Evolutionary conservation across 345 rosid genomes (phyloP).

Genomic region (Brassica nigra): DNA sequence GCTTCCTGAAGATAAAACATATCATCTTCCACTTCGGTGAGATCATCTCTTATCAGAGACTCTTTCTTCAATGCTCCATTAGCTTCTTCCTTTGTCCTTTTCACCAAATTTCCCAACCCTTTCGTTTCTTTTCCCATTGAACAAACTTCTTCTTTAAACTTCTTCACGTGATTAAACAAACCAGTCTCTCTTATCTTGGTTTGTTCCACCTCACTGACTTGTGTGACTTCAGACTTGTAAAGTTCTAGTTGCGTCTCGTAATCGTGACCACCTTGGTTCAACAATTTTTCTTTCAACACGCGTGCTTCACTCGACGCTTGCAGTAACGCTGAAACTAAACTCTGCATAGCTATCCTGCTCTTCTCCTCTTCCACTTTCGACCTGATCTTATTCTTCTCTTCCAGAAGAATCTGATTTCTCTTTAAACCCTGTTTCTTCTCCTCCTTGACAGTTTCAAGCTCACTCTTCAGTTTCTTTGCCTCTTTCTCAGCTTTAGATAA

Average conservation of each 20-base stretch:
- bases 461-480: conserved; percentile 6
- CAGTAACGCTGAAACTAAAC: conserved; percentile 84
- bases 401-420: conserved; percentile 62
- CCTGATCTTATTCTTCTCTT: conserved; percentile 72
- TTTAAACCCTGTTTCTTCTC: conserved; percentile 68
- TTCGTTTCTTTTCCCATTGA: conserved; percentile 67
- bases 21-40: no score
- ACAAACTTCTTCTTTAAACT: conserved; percentile 65
- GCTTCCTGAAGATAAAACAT: no score
- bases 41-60: conserved; percentile 56
- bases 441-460: conserved; percentile 64
- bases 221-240: conserved; percentile 61
- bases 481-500: no score
- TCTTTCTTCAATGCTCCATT: conserved; percentile 69
- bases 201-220: conserved; percentile 47
- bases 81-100: conserved; percentile 71
- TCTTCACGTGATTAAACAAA: conserved; percentile 56
- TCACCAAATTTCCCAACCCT: conserved; percentile 63
- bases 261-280: conserved; percentile 55
- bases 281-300: conserved; percentile 72
- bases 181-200: conserved; percentile 63
- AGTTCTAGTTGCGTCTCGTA: conserved; percentile 69
- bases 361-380: conserved; percentile 82
- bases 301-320: conserved; percentile 89
- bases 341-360: conserved; percentile 92